A percentile compares a stretch with the other conserved stretches of the same genome.
Evolutionary conservation across 2,329 filamentous ascomycete species (phyloP).

Genomic region (Aspergillus sp.): DNA sequence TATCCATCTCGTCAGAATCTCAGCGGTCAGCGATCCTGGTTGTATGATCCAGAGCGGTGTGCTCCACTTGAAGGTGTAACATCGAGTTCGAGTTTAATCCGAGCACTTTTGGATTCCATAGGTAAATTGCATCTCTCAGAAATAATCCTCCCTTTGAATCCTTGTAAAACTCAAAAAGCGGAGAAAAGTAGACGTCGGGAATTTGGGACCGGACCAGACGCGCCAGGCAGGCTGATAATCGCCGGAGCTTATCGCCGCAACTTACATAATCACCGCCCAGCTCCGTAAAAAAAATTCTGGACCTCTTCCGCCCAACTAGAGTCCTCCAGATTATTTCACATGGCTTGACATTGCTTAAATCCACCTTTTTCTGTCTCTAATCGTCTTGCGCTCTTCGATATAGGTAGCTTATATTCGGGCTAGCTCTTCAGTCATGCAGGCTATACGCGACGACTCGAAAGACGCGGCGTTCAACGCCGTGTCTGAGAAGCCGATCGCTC

Average conservation of each 20-base stretch:
- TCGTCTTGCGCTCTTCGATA: neutral
- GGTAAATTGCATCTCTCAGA: too few relatives aligned
- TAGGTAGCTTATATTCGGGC: neutral
- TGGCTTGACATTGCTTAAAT: constrained; percentile 12
- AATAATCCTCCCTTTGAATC: neutral
- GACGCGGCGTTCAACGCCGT: constrained; percentile 15
- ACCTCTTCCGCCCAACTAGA: constrained; percentile 11
- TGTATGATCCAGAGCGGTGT: neutral
- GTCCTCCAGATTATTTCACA: constrained; percentile 1
- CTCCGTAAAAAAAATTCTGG: constrained; percentile 14
- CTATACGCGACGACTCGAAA: constrained; percentile 16
- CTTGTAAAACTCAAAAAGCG: neutral
- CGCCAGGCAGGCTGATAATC: too few relatives aligned
- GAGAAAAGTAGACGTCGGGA: neutral
- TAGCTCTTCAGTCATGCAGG: constrained; percentile 14
- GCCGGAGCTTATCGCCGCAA: constrained; percentile 3
- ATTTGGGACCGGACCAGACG: too few relatives aligned
- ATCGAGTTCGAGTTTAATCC: neutral
- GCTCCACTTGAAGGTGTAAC: neutral
- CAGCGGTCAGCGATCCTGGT: neutral
- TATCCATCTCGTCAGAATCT: neutral
- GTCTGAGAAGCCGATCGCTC: constrained; percentile 12
- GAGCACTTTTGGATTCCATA: neutral
- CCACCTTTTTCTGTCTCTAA: neutral
- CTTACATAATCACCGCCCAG: constrained; percentile 13